Conservation (phyloP, 345 rosid genomes). For the Anacardium occidentale region DNA sequence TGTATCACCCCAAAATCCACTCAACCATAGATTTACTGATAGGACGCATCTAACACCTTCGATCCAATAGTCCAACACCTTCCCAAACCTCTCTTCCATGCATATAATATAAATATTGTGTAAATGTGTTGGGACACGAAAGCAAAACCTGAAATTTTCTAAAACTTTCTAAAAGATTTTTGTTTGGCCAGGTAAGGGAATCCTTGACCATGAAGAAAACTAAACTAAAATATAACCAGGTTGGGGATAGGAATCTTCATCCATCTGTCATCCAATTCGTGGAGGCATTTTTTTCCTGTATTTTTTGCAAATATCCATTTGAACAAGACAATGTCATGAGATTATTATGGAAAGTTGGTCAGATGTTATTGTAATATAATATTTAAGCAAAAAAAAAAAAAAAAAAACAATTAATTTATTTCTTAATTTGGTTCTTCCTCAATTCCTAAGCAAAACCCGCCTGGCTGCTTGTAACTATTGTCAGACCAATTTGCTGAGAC, state of each 20-base stretch:
- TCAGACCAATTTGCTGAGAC: neutral
- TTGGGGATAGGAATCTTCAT: neutral
- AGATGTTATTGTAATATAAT: neutral
- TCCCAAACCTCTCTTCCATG: neutral
- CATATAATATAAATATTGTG: neutral
- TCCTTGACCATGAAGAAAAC: conserved; percentile 6
- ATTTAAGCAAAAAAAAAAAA: neutral
- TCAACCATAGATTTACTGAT: neutral
- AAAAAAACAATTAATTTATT: neutral
- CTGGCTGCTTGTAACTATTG: neutral
- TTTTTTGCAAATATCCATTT: neutral
- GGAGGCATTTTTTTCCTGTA: conserved; percentile 11
- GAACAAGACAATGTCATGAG: conserved; percentile 6
- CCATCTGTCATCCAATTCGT: conserved; percentile 15
- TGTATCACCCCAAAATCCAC: neutral
- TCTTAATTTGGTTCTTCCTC: neutral
- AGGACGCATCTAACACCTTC: too few species aligned
- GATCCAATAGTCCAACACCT: neutral
- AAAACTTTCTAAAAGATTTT: neutral
- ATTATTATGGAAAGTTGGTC: conserved; percentile 10
- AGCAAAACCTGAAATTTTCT: neutral
- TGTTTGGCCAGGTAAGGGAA: neutral
- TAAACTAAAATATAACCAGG: neutral
- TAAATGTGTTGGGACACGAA: neutral
- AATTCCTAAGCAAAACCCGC: neutral